These are phyloP conservation scores for Curvularia sp. DNA, from an alignment of 2,329 filamentous ascomycete species.

Conservation along the genomic window DNA sequence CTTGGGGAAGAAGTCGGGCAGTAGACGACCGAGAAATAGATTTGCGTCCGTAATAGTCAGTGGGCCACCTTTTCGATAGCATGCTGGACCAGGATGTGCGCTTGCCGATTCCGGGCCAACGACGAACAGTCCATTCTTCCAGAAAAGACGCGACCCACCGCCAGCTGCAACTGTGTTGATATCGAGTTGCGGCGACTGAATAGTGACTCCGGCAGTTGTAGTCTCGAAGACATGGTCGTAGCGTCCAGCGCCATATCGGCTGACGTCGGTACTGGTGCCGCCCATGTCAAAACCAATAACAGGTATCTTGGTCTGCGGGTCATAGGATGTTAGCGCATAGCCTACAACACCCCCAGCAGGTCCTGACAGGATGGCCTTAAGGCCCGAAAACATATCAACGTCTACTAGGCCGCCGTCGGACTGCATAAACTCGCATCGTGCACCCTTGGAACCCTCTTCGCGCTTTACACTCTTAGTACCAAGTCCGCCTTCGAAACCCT, in stretches of 20 bases:
- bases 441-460: constrained; percentile 69
- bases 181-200: constrained; percentile 89
- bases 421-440: constrained; percentile 95
- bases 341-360: constrained; percentile 94
- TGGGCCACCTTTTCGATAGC: constrained; percentile 88
- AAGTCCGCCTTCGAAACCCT: constrained; percentile 80
- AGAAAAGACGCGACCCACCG: constrained; percentile 84
- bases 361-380: constrained; percentile 85
- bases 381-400: constrained; percentile 80
- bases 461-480: constrained; percentile 77
- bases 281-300: constrained; percentile 98
- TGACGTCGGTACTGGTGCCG: constrained; percentile 90
- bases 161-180: constrained; percentile 96
- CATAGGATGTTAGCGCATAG: constrained; percentile 90
- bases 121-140: constrained; percentile 86
- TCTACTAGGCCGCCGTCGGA: constrained; percentile 77
- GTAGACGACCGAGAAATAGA: constrained; percentile 78
- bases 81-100: constrained; percentile 88
- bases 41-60: constrained; percentile 95
- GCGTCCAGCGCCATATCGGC: constrained; percentile 80
- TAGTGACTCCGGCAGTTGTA: constrained; percentile 90
- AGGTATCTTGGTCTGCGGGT: constrained; percentile 78
- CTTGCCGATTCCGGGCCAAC: constrained; percentile 90
- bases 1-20: constrained; percentile 92
- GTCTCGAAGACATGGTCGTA: constrained; percentile 96